These are phyloP conservation scores for Cochlearia excelsa DNA, from an alignment of 345 rosid species.

Conservation along the genomic window DNA sequence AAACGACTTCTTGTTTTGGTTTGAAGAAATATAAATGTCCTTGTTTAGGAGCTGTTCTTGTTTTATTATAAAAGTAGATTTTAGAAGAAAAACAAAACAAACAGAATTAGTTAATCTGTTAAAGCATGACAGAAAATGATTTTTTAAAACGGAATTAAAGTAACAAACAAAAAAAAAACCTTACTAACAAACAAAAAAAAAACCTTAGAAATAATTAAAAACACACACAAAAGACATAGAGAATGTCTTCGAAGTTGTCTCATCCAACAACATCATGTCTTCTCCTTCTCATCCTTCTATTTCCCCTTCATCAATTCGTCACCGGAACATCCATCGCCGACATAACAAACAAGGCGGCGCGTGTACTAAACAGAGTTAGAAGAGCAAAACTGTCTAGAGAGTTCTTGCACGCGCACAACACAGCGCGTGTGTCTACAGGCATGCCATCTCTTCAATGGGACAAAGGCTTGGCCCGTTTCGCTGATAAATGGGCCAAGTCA, in stretches of 20 bases:
- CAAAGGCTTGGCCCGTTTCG: constrained; percentile 31
- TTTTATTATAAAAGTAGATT: background rate
- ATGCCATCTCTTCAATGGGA: constrained; percentile 43
- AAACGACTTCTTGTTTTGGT: too few species aligned
- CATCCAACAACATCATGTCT: constrained; percentile 21
- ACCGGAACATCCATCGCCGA: background rate
- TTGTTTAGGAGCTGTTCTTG: too few species aligned
- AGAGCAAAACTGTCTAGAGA: constrained; percentile 10
- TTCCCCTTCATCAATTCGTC: background rate
- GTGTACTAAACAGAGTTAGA: constrained; percentile 21
- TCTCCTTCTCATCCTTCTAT: constrained; percentile 9
- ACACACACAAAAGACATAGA: constrained; percentile 13
- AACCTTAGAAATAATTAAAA: too few species aligned
- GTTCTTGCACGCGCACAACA: constrained; percentile 43
- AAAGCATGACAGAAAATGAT: background rate
- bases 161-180: background rate
- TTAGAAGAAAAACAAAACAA: background rate
- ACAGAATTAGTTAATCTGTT: constrained; percentile 8
- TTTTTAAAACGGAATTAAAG: constrained; percentile 12
- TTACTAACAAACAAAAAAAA: too few species aligned
- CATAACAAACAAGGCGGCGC: constrained; percentile 6
- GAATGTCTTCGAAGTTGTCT: constrained; percentile 13
- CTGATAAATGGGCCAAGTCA: constrained; percentile 24
- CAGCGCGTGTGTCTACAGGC: constrained; percentile 20
- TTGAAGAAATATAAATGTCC: too few species aligned